A percentile compares a stretch with the other conserved stretches of the same genome.
phyloP scores from a whole-genome alignment of 2,329 filamentous ascomycete genomes.

The Aspergillus chevalieri region DNA sequence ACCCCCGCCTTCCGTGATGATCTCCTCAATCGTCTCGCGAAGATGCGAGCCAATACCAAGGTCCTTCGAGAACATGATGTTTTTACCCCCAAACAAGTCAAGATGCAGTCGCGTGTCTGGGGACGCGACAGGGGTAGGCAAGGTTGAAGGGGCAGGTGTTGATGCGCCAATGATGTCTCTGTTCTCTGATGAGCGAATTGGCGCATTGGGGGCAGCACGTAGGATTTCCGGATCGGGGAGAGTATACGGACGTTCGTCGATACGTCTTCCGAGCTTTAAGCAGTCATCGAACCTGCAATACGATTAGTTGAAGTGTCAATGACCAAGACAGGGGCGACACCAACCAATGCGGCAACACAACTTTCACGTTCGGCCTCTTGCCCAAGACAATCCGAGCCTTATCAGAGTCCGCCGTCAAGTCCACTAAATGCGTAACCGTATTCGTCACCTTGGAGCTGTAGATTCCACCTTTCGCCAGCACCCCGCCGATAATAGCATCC shows the following conservation, averaged over 20 bases:
- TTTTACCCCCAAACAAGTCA: constrained; percentile 70
- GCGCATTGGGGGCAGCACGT: constrained; percentile 50
- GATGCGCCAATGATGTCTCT: constrained; percentile 63
- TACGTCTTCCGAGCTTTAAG: constrained; percentile 82
- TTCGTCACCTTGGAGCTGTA: constrained; percentile 66
- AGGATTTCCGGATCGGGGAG: constrained; percentile 83
- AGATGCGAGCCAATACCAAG: constrained; percentile 64
- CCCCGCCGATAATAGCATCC: constrained; percentile 85
- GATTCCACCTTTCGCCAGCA: constrained; percentile 80
- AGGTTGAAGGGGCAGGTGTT: constrained; percentile 42
- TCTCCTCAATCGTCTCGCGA: constrained; percentile 58
- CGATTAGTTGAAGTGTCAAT: background rate
- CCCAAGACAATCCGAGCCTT: constrained; percentile 54
- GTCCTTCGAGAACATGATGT: constrained; percentile 70
- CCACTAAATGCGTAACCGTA: constrained; percentile 81
- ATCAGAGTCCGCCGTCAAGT: constrained; percentile 66
- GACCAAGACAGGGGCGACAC: constrained; percentile 13
- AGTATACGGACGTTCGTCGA: constrained; percentile 79
- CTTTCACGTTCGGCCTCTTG: constrained; percentile 66
- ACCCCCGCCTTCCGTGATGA: constrained; percentile 69
- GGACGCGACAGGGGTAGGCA: constrained; percentile 26
- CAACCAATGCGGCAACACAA: constrained; percentile 90
- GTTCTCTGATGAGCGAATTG: constrained; percentile 52
- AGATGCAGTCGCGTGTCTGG: constrained; percentile 45
- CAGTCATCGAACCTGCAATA: constrained; percentile 83